These are phyloP conservation scores for Thraustochytrium aureum DNA, from an alignment of 352 stramenopile species.

Conservation along the genomic window DNA sequence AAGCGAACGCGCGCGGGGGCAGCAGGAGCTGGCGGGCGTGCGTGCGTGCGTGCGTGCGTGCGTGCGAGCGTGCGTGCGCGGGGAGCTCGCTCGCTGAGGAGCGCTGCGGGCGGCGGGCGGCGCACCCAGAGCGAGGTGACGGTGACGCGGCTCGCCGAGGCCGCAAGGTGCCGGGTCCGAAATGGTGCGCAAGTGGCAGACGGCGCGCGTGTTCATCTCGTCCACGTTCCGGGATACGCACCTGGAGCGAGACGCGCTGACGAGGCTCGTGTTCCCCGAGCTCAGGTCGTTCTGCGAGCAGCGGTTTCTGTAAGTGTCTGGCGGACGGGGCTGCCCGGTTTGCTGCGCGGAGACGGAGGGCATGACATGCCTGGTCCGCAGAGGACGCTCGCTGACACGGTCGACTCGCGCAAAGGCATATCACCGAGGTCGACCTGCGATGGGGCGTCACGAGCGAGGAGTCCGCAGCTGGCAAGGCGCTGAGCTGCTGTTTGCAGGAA, in stretches of 20 bases:
- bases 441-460: constrained; percentile 57
- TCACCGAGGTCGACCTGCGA: constrained; percentile 55
- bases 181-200: constrained; percentile 52
- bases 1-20: too few relatives aligned
- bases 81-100: too few relatives aligned
- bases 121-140: background rate
- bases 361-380: too few relatives aligned
- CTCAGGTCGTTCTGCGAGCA: constrained; percentile 42
- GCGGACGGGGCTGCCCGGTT: too few relatives aligned
- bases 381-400: too few relatives aligned
- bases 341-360: too few relatives aligned
- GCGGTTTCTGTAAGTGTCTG: constrained; percentile 42
- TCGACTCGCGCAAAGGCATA: constrained; percentile 12
- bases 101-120: too few relatives aligned
- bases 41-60: too few relatives aligned
- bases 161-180: background rate
- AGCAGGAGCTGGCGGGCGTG: too few relatives aligned
- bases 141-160: background rate
- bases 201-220: constrained; percentile 56
- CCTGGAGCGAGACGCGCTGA: constrained; percentile 55
- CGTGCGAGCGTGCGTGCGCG: too few relatives aligned
- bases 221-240: constrained; percentile 57
- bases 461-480: constrained; percentile 52
- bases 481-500: constrained; percentile 52
- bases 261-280: constrained; percentile 54